Evolutionary conservation across 768 basidiomycete genomes (phyloP).

Genomic region (Lentinus tigrinus): DNA sequence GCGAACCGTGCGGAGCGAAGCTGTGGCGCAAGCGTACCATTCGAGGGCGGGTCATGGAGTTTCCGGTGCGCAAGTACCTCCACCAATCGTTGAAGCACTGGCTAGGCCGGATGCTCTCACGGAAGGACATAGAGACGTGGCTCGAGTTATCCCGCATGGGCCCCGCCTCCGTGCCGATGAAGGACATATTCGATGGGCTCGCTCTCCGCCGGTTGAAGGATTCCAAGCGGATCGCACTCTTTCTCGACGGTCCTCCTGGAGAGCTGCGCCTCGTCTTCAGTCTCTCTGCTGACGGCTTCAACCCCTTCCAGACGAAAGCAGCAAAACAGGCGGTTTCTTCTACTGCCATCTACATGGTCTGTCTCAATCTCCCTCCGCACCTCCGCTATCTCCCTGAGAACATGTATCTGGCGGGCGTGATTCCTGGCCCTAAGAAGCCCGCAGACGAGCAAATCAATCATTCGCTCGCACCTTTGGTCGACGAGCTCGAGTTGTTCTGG

Average conservation of each 20-base stretch:
- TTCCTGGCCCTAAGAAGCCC: constrained; percentile 28
- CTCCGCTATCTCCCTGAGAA: constrained; percentile 34
- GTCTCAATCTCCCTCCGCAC: constrained; percentile 26
- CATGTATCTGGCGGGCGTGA: constrained; percentile 27
- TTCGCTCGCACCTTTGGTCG: constrained; percentile 21
- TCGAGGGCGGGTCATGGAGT: background rate
- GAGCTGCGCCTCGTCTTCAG: background rate
- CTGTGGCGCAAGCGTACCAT: background rate
- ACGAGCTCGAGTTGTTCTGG: constrained; percentile 22
- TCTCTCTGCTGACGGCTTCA: background rate
- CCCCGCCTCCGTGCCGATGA: background rate
- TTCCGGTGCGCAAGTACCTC: background rate
- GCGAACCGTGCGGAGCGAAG: background rate
- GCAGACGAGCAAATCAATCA: constrained; percentile 22
- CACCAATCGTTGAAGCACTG: background rate
- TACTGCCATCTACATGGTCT: background rate
- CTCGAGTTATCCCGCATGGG: background rate
- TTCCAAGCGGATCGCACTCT: too few relatives aligned
- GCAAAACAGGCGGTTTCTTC: background rate
- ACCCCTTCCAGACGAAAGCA: background rate
- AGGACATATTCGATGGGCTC: background rate
- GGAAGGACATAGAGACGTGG: background rate
- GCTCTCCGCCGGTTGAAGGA: too few relatives aligned
- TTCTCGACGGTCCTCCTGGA: too few relatives aligned
- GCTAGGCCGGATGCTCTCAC: background rate